Conservation (phyloP, 306 rosid genomes). For the Medicago lupulina region DNA sequence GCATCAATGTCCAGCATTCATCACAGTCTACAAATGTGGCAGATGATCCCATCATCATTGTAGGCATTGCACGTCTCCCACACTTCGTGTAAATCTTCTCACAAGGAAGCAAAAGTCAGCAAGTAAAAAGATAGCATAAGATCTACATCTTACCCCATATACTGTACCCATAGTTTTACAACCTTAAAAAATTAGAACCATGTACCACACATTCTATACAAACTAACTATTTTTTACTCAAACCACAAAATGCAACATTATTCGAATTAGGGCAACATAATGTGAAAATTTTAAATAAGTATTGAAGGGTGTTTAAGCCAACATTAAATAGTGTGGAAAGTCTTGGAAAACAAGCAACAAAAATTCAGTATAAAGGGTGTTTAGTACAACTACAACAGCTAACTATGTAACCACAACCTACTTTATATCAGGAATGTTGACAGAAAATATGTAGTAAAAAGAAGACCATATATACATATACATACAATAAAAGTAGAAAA, state of each 20-base stretch:
- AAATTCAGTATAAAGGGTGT: background rate
- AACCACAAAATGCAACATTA: background rate
- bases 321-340: background rate
- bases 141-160: constrained; percentile 22
- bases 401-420: background rate
- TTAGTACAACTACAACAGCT: constrained; percentile 5
- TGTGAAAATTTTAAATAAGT: too few species aligned
- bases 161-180: background rate
- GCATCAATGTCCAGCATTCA: constrained; percentile 83
- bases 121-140: constrained; percentile 29
- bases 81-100: constrained; percentile 86
- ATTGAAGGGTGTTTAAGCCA: too few species aligned
- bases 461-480: constrained; percentile 17
- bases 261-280: background rate
- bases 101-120: constrained; percentile 36
- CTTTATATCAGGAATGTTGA: constrained; percentile 11
- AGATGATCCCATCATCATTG: constrained; percentile 93
- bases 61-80: constrained; percentile 94
- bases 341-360: background rate
- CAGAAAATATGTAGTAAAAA: constrained; percentile 6
- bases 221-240: background rate
- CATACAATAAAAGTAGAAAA: background rate
- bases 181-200: background rate
- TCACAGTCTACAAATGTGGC: constrained; percentile 93
- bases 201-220: background rate